Percentiles rank a stretch among this genome's conserved stretches.
phyloP scores from a whole-genome alignment of 2,329 filamentous ascomycete genomes.

The Neofusicoccum parvum region DNA sequence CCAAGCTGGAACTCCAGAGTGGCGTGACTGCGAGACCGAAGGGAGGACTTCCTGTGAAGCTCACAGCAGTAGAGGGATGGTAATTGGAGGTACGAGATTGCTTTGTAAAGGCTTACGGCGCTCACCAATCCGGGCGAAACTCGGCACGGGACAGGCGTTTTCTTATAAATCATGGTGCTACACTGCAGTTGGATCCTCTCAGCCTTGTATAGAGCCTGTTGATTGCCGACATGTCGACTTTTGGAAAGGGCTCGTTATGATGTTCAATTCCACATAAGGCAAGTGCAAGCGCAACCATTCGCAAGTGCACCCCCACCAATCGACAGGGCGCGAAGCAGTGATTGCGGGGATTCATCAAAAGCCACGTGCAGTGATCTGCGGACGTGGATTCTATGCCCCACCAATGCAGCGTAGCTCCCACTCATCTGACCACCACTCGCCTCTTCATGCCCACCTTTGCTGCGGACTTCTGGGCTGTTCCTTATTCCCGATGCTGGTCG shows the following conservation, averaged over 20 bases:
- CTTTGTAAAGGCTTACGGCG: slow-evolving; percentile 3
- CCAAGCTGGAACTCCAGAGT: slow-evolving; percentile 66
- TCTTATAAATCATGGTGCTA: neutral
- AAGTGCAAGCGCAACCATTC: neutral
- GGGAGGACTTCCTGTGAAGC: slow-evolving; percentile 69
- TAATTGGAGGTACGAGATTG: slow-evolving; percentile 34
- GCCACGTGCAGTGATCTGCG: neutral
- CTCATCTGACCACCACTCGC: neutral
- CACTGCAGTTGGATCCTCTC: neutral
- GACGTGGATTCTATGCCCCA: neutral
- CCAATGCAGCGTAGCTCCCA: neutral
- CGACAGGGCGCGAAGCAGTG: neutral
- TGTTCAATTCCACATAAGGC: neutral
- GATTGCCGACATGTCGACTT: neutral
- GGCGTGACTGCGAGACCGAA: slow-evolving; percentile 73
- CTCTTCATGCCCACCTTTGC: neutral
- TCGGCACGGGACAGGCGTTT: neutral
- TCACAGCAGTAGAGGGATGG: slow-evolving; percentile 70
- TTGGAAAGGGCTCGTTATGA: no score
- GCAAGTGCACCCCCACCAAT: neutral
- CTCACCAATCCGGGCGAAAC: neutral
- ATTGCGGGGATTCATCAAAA: no score
- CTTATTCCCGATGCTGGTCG: neutral
- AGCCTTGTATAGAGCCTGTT: neutral
- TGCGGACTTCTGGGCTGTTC: neutral